phyloP scores from a whole-genome alignment of 1,139 yeast species.

The Pichia sp. region DNA sequence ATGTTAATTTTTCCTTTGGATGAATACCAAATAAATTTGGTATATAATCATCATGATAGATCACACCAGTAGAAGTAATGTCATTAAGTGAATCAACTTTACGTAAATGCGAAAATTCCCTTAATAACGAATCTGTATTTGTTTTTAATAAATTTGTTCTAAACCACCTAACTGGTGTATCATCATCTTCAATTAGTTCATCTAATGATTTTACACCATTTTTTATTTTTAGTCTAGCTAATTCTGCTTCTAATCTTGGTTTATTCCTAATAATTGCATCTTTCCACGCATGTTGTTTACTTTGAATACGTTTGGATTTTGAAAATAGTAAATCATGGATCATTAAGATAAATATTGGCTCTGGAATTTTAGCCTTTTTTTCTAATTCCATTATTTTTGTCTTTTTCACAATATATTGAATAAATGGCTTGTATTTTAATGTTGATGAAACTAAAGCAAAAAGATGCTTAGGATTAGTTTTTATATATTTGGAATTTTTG shows the following conservation, averaged over 20 bases:
- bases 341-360: constrained; percentile 52
- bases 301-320: constrained; percentile 73
- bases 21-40: constrained; percentile 77
- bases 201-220: constrained; percentile 48
- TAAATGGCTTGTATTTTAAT: constrained; percentile 58
- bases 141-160: constrained; percentile 61
- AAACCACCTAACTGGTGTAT: constrained; percentile 87
- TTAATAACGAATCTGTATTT: constrained; percentile 37
- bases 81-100: constrained; percentile 43
- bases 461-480: constrained; percentile 70
- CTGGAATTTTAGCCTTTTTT: constrained; percentile 40
- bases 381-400: constrained; percentile 51
- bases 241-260: constrained; percentile 76
- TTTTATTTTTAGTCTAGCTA: constrained; percentile 68
- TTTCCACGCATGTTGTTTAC: constrained; percentile 83
- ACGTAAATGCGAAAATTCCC: constrained; percentile 42
- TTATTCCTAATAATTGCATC: constrained; percentile 73
- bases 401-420: constrained; percentile 56
- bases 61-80: constrained; percentile 43
- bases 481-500: constrained; percentile 36
- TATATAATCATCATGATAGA: constrained; percentile 66
- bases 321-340: constrained; percentile 79
- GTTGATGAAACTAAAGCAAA: constrained; percentile 80
- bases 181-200: constrained; percentile 50
- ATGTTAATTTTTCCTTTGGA: constrained; percentile 63